phyloP scores from a whole-genome alignment of 257 asterid genomes.

The Solanum bulbocastanum region DNA sequence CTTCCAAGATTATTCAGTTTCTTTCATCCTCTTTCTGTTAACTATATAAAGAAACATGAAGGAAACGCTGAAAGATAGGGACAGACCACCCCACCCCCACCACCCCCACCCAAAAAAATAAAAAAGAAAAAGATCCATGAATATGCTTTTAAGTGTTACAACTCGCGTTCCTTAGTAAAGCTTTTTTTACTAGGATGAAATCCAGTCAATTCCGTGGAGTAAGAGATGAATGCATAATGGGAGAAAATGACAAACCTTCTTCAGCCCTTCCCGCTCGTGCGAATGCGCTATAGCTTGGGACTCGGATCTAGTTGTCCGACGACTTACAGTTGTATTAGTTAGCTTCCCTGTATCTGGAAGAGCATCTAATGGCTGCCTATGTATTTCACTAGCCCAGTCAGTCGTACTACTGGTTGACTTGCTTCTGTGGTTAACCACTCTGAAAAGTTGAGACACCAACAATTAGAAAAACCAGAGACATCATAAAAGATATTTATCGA shows the following conservation, averaged over 20 bases:
- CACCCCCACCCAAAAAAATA: neutral
- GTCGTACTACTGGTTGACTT: conserved; percentile 25
- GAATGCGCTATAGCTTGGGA: conserved; percentile 19
- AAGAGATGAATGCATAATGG: conserved; percentile 13
- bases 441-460: conserved; percentile 3
- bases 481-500: neutral
- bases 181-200: neutral
- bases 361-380: conserved; percentile 29
- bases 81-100: neutral
- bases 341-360: conserved; percentile 22
- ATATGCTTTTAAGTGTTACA: neutral
- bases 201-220: neutral
- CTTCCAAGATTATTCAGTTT: neutral
- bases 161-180: neutral
- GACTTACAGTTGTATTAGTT: conserved; percentile 23
- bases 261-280: conserved; percentile 17
- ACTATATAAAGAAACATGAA: neutral
- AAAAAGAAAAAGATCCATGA: neutral
- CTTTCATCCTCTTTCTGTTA: neutral
- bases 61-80: neutral
- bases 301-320: conserved; percentile 17
- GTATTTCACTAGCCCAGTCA: conserved; percentile 43
- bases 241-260: conserved; percentile 26
- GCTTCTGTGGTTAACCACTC: conserved; percentile 45
- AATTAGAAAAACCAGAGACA: neutral